These are phyloP conservation scores for Sugiyamaella novakii DNA, from an alignment of 1,139 yeast genomes.

Conservation along the genomic window DNA sequence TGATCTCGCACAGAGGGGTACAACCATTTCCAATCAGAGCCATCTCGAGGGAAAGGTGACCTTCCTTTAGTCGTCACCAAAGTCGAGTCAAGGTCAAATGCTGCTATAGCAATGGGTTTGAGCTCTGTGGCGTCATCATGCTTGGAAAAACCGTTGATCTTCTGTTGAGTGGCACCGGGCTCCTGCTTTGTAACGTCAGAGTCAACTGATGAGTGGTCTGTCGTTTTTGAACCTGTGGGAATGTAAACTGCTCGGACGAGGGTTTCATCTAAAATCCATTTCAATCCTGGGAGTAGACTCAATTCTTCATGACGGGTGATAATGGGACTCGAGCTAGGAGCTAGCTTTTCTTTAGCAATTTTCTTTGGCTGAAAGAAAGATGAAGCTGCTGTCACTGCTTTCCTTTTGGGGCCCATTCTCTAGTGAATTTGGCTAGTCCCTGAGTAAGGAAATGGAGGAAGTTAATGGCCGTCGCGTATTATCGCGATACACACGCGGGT, in stretches of 20 bases:
- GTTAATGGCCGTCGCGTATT: neutral
- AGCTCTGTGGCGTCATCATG: neutral
- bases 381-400: constrained; percentile 7
- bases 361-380: constrained; percentile 12
- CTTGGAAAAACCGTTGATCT: no score
- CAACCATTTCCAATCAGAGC: constrained; percentile 73
- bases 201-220: neutral
- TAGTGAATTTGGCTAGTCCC: no score
- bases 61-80: constrained; percentile 65
- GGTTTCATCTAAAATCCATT: constrained; percentile 15
- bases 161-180: neutral
- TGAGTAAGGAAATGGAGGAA: no score
- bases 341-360: neutral
- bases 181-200: neutral
- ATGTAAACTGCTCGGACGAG: constrained; percentile 9
- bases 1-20: constrained; percentile 25
- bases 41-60: constrained; percentile 53
- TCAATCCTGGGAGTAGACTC: neutral
- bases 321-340: neutral
- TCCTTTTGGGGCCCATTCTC: constrained; percentile 15
- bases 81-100: constrained; percentile 79
- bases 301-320: neutral
- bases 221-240: neutral
- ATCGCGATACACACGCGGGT: constrained; percentile 1
- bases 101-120: constrained; percentile 47